phyloP scores from a whole-genome alignment of 306 rosid genomes.

The Citrullus amarus region DNA sequence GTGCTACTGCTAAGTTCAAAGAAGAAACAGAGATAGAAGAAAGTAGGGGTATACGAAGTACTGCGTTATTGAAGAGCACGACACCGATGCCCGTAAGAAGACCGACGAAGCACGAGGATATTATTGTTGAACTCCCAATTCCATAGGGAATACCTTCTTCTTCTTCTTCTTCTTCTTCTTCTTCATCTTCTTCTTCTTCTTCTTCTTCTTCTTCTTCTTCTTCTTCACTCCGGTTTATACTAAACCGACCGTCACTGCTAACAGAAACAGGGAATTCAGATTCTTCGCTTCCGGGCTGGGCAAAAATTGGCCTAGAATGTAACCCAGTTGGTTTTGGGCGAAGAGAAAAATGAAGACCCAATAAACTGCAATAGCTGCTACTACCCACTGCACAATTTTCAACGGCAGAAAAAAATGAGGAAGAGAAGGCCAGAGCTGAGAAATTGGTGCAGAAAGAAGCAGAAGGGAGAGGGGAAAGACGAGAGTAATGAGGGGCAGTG shows the following conservation, averaged over 20 bases:
- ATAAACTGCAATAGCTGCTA: not conserved
- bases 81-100: conserved; percentile 78
- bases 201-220: not conserved
- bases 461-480: conserved; percentile 10
- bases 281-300: conserved; percentile 15
- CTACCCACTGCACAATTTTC: not conserved
- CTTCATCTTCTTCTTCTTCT: not conserved
- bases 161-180: conserved; percentile 8
- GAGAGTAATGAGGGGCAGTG: conserved; percentile 5
- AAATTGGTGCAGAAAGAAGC: conserved; percentile 15
- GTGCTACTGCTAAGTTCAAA: not conserved
- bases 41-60: conserved; percentile 17
- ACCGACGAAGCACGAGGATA: conserved; percentile 76
- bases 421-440: conserved; percentile 7
- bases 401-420: not conserved
- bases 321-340: not conserved
- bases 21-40: not conserved
- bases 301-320: conserved; percentile 10
- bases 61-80: conserved; percentile 61
- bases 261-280: conserved; percentile 12
- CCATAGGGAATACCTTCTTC: conserved; percentile 16
- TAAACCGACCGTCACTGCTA: not conserved
- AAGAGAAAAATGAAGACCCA: not conserved
- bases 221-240: not conserved
- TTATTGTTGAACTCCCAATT: conserved; percentile 30